These are phyloP conservation scores for Ophiostoma quercus DNA, from an alignment of 2,329 filamentous ascomycete species.

Conservation along the genomic window DNA sequence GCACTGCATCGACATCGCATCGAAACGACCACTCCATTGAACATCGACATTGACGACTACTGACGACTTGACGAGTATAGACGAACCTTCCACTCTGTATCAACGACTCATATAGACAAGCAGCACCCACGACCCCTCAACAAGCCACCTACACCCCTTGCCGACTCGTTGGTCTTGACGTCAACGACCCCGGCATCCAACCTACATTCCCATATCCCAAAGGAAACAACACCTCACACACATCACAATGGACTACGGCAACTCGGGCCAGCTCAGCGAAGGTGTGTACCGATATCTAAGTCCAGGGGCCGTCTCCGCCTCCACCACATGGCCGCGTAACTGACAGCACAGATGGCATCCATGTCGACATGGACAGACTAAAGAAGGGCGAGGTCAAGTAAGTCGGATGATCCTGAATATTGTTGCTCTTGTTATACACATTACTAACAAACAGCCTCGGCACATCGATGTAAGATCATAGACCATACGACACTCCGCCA, in stretches of 20 bases:
- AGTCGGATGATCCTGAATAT: constrained; percentile 36
- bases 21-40: constrained; percentile 27
- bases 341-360: constrained; percentile 76
- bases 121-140: not conserved
- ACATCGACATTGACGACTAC: not conserved
- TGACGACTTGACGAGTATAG: constrained; percentile 4
- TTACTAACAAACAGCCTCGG: constrained; percentile 62
- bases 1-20: constrained; percentile 3
- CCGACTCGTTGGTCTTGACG: not conserved
- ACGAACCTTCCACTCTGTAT: not conserved
- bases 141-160: not conserved
- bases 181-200: not conserved
- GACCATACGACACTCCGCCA: too few species aligned
- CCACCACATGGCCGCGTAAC: not conserved
- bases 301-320: not conserved
- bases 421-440: not conserved
- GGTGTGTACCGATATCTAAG: constrained; percentile 34
- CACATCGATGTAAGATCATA: constrained; percentile 74
- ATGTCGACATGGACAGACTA: constrained; percentile 96
- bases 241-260: constrained; percentile 57
- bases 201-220: not conserved
- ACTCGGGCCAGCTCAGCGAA: constrained; percentile 58
- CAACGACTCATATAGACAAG: not conserved
- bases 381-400: constrained; percentile 99
- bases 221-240: not conserved